Evolutionary conservation across 2,329 filamentous ascomycete species (phyloP).

Genomic region (Penicillium capsulatum): DNA sequence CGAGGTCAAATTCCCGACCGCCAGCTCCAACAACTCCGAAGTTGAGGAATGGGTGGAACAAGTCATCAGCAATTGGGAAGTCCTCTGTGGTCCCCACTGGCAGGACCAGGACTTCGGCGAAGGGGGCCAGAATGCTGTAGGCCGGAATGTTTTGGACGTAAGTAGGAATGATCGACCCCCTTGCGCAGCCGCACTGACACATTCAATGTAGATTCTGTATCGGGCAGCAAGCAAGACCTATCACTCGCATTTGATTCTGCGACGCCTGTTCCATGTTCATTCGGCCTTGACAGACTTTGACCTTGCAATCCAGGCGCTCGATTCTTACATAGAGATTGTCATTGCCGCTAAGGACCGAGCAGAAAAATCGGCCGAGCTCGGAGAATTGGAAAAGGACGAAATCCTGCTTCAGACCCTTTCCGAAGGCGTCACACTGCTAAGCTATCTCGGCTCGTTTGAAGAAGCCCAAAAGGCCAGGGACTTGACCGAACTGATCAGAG

Average conservation of each 20-base stretch:
- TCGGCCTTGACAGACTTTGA: conserved; percentile 86
- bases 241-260: conserved; percentile 84
- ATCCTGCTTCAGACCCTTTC: conserved; percentile 72
- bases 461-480: conserved; percentile 75
- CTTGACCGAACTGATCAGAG: conserved; percentile 66
- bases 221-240: conserved; percentile 88
- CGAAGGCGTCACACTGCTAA: conserved; percentile 74
- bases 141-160: conserved; percentile 69
- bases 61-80: conserved; percentile 78
- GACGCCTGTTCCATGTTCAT: conserved; percentile 84
- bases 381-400: conserved; percentile 75
- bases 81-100: conserved; percentile 77
- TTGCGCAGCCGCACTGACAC: conserved; percentile 12
- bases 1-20: conserved; percentile 79
- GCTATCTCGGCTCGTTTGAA: conserved; percentile 69
- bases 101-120: conserved; percentile 73
- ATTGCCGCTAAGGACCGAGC: conserved; percentile 78
- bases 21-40: conserved; percentile 71
- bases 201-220: conserved; percentile 66
- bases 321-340: conserved; percentile 86
- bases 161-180: conserved; percentile 17
- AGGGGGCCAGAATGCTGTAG: conserved; percentile 71
- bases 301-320: conserved; percentile 81
- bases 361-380: conserved; percentile 60
- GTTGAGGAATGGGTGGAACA: conserved; percentile 77